phyloP scores from a whole-genome alignment of 345 rosid species.

The Corchorus capsularis region DNA sequence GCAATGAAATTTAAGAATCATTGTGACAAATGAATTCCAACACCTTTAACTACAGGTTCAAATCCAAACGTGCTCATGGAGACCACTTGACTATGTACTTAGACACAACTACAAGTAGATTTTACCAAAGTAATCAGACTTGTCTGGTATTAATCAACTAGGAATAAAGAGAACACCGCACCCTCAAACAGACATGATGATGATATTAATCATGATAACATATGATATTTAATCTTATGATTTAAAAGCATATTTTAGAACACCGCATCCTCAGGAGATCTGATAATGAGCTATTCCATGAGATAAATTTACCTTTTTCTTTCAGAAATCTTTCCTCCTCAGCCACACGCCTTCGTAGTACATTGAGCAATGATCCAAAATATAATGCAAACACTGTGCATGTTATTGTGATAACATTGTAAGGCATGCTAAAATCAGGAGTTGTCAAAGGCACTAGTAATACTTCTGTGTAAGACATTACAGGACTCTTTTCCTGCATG shows the following conservation, averaged over 20 bases:
- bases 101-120: not conserved
- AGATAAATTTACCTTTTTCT: slow-evolving; percentile 53
- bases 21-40: not conserved
- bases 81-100: not conserved
- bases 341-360: slow-evolving; percentile 61
- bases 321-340: slow-evolving; percentile 85
- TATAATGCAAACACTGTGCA: slow-evolving; percentile 90
- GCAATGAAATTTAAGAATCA: slow-evolving; percentile 1
- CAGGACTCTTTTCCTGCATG: slow-evolving; percentile 64
- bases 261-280: not conserved
- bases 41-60: not conserved
- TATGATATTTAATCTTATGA: not conserved
- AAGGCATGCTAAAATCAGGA: slow-evolving; percentile 99
- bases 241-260: not conserved
- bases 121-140: slow-evolving; percentile 11
- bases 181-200: no score
- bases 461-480: slow-evolving; percentile 86
- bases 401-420: slow-evolving; percentile 93
- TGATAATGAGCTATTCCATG: not conserved
- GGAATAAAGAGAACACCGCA: not conserved
- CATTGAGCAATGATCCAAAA: slow-evolving; percentile 90
- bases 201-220: not conserved
- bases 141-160: slow-evolving; percentile 8
- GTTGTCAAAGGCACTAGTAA: slow-evolving; percentile 89
- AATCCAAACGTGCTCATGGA: not conserved